Percentiles rank a stretch among this genome's conserved stretches.
phyloP scores from a whole-genome alignment of 2,329 filamentous ascomycete genomes.

The Microcyclospora tardicrescens region DNA sequence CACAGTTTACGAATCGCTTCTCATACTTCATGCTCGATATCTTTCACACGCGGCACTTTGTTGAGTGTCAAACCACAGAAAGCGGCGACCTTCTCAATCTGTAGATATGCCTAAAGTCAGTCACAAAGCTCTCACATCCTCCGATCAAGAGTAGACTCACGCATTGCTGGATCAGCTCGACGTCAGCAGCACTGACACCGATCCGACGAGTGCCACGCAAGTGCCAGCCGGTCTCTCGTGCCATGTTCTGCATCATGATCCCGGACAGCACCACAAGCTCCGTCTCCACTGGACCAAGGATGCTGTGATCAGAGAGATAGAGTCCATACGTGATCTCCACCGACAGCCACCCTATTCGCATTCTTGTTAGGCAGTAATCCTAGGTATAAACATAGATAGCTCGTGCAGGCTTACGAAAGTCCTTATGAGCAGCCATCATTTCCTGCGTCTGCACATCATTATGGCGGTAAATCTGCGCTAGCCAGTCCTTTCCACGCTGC shows the following conservation, averaged over 20 bases:
- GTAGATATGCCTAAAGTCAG: conserved; percentile 1
- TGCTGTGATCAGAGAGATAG: conserved; percentile 43
- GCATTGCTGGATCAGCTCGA: conserved; percentile 30
- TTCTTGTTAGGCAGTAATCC: too few relatives aligned
- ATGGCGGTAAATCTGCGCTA: conserved; percentile 42
- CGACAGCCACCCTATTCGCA: conserved; percentile 33
- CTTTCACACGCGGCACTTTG: conserved; percentile 26
- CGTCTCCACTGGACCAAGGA: conserved; percentile 42
- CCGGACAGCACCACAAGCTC: conserved; percentile 41
- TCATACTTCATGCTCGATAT: conserved; percentile 29
- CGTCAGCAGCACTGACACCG: conserved; percentile 34
- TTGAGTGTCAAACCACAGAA: conserved; percentile 24
- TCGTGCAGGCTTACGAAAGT: conserved; percentile 25
- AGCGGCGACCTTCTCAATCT: conserved; percentile 27
- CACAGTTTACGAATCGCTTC: too few relatives aligned
- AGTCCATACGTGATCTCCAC: conserved; percentile 46
- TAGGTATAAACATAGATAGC: not conserved
- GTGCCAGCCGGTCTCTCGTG: conserved; percentile 43
- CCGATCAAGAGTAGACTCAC: conserved; percentile 13
- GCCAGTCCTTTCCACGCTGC: conserved; percentile 42
- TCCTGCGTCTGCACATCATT: conserved; percentile 31
- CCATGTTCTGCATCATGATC: conserved; percentile 47
- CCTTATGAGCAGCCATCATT: conserved; percentile 32
- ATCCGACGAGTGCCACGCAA: conserved; percentile 37
- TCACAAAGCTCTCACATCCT: not conserved